Evolutionary conservation across 768 basidiomycete species (phyloP), one percentile per base, ranked within the genome.

Genomic region (Rhizopogon vulgaris): DNA sequence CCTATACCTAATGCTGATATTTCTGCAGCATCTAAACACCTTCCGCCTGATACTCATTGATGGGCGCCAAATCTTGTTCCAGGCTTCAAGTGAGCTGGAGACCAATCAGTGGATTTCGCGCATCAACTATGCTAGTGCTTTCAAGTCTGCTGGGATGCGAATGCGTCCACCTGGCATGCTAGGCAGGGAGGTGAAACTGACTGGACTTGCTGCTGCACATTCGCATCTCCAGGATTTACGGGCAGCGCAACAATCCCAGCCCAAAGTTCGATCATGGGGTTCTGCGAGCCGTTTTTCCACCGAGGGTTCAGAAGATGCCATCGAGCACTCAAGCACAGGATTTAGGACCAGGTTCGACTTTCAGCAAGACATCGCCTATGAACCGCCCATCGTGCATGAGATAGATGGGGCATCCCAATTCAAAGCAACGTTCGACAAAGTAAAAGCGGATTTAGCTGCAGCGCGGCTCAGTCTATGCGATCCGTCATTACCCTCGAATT

Each of bases 91-190:
- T 59, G 83, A 85, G 53, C 66, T 71, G 40, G 90, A 94, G 52
- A 78, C 90, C 72, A 87, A 94, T 59, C 80, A 85, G 56, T 99
- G 96, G 96, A 84, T 98, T 56, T 78, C 86, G 12, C 75, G 78
- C 30, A 92, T 98, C 63, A 99, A 99, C 69, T 98, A 96, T 63
- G 93, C 93, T 3, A 87, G 91, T 53, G 76, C 90, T 5, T 98
- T 96, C 80, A 93, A 87, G 70, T 83, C 90, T 2, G 78, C 84
- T 14, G 87, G 87, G 9, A 74, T 97, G 36, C 77, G 82, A 41
- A 92, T 96, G 81, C 82, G 94, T 18, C 76, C 88, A 0, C 69
- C 78, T 11, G 81, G 78, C 15, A 82, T 92, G 76, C 79, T 84
- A 17, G 74, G 77, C 42, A 78, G 76, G 59, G 87, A 85, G 58